Evolutionary conservation across 352 stramenopile genomes (phyloP).

Genomic region (Globisporangium canariense): DNA sequence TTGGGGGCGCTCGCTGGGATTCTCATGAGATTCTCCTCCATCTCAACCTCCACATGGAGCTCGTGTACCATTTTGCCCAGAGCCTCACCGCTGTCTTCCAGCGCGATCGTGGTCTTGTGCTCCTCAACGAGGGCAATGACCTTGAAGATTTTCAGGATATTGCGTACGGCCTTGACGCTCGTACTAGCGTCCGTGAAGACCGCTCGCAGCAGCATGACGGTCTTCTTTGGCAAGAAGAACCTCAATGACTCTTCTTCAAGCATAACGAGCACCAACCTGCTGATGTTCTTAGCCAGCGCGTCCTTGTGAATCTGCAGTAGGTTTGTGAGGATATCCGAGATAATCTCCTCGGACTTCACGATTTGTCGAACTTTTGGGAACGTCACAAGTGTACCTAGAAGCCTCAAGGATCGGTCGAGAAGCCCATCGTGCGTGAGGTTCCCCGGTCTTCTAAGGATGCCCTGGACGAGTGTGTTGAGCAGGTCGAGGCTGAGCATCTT

Average conservation of each 20-base stretch:
- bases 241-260: slow-evolving; percentile 73
- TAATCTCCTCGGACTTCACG: slow-evolving; percentile 68
- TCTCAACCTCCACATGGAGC: slow-evolving; percentile 24
- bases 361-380: slow-evolving; percentile 53
- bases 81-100: slow-evolving; percentile 66
- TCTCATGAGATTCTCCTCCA: slow-evolving; percentile 20
- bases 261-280: slow-evolving; percentile 50
- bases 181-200: slow-evolving; percentile 46
- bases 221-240: slow-evolving; percentile 82
- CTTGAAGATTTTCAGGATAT: slow-evolving; percentile 58
- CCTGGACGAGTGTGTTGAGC: slow-evolving; percentile 47
- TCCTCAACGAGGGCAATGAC: slow-evolving; percentile 63
- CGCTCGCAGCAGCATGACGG: slow-evolving; percentile 50
- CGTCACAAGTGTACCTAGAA: slow-evolving; percentile 58
- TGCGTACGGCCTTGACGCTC: slow-evolving; percentile 54
- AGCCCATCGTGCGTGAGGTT: slow-evolving; percentile 45
- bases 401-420: slow-evolving; percentile 53
- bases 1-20: slow-evolving; percentile 31
- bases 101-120: slow-evolving; percentile 66
- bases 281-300: slow-evolving; percentile 59
- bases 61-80: slow-evolving; percentile 48
- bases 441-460: slow-evolving; percentile 33
- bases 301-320: slow-evolving; percentile 59
- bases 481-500: slow-evolving; percentile 65
- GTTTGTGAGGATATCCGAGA: slow-evolving; percentile 60